These are phyloP conservation scores for Trametes versicolor DNA, from an alignment of 1,284 basidiomycete species.

Conservation along the genomic window DNA sequence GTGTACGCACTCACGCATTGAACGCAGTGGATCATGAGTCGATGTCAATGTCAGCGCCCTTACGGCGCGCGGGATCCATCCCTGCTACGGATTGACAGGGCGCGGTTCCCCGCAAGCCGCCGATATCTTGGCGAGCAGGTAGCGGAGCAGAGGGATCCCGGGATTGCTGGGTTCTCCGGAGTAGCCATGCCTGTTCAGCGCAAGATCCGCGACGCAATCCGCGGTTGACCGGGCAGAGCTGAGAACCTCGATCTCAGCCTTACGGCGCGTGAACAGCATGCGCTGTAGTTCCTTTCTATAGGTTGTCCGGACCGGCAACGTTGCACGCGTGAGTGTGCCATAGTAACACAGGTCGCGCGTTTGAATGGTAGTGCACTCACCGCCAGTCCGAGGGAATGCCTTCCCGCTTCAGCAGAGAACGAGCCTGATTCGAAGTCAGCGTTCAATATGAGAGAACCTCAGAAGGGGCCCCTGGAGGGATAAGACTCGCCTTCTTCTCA, in stretches of 20 bases:
- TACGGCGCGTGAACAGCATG: conserved; percentile 82
- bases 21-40: background rate
- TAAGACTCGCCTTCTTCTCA: conserved; percentile 68
- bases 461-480: conserved; percentile 7
- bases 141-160: conserved; percentile 39
- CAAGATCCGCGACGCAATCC: conserved; percentile 22
- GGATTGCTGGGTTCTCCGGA: conserved; percentile 16
- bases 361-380: conserved; percentile 51
- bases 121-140: conserved; percentile 40
- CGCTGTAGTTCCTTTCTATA: conserved; percentile 78
- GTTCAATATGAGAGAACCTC: conserved; percentile 1
- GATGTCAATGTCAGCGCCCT: background rate
- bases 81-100: background rate
- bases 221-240: conserved; percentile 35
- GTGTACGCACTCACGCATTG: background rate
- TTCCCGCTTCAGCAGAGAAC: conserved; percentile 66
- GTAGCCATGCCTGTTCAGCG: conserved; percentile 11
- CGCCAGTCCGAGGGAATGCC: conserved; percentile 74
- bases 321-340: background rate
- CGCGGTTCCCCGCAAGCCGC: conserved; percentile 22
- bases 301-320: background rate
- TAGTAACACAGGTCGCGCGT: background rate
- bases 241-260: conserved; percentile 91
- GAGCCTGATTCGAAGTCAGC: conserved; percentile 57
- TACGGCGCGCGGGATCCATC: background rate